phyloP scores from a whole-genome alignment of 2,329 filamentous ascomycete species.

The Celoporthe dispersa region DNA sequence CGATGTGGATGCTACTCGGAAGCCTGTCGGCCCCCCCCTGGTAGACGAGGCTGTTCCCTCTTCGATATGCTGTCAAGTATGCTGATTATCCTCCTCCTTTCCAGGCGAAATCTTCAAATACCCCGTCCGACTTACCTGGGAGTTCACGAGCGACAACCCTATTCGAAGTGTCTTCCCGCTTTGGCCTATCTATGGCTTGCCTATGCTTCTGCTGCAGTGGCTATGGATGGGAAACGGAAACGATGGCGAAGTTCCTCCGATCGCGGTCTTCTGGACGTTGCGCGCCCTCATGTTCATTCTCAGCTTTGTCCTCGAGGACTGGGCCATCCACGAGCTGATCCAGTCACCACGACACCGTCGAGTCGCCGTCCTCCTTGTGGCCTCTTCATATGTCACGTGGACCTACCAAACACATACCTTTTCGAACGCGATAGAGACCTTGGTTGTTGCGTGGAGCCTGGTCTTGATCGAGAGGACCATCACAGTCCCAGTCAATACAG shows the following conservation, averaged over 20 bases:
- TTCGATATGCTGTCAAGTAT: background rate
- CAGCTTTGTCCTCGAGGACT: slow-evolving; percentile 97
- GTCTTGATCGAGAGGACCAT: slow-evolving; percentile 88
- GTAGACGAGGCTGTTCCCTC: background rate
- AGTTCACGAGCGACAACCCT: slow-evolving; percentile 86
- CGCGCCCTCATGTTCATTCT: slow-evolving; percentile 90
- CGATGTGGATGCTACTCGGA: background rate
- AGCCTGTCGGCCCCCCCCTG: background rate
- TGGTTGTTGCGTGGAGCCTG: slow-evolving; percentile 90
- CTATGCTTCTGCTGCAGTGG: slow-evolving; percentile 92
- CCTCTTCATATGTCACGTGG: slow-evolving; percentile 98
- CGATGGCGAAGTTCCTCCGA: slow-evolving; percentile 78
- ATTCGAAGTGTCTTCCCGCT: slow-evolving; percentile 96
- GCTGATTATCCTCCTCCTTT: slow-evolving; percentile 19
- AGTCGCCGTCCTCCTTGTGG: slow-evolving; percentile 80
- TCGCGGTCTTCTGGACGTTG: slow-evolving; percentile 86
- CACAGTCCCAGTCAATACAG: slow-evolving; percentile 62
- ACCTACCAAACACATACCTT: slow-evolving; percentile 98
- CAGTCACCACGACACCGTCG: slow-evolving; percentile 72
- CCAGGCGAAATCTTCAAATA: slow-evolving; percentile 91
- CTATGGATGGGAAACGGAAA: slow-evolving; percentile 84
- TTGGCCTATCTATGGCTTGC: slow-evolving; percentile 93
- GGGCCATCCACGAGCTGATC: slow-evolving; percentile 92
- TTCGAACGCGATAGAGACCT: slow-evolving; percentile 94
- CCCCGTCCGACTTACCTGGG: slow-evolving; percentile 89